Base-by-base conservation (phyloP, 2,329 filamentous ascomycete species). In the Scolecobasidium constrictum region DNA sequence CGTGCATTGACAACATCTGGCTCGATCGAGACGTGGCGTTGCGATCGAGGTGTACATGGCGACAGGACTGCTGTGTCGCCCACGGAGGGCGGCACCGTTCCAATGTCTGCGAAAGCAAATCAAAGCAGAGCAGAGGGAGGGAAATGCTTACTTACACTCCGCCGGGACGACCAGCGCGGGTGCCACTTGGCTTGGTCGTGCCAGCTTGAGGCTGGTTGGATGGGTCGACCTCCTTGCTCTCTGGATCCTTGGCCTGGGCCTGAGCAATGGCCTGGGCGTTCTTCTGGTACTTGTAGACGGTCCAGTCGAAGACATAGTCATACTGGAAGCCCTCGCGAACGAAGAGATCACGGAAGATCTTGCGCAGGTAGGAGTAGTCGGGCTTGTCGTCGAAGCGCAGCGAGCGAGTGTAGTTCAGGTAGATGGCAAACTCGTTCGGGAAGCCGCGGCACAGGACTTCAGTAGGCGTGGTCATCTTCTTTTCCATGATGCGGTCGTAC, bases 271-370 rank as follows among this genome's bases (percentile, higher is more conserved):
- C 87, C 69, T 93, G 86, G 43, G 88, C 88, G 56, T 95, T 96
- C 81, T 95, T 95, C 77, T 95, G 88, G 75, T 96, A 95, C 74
- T 96, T 96, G 79, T 95, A 96, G 58, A 96, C 92, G 47, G 92
- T 98, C 92, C 92, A 98, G 71, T 98, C 92, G 58, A 98, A 98
- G 56, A 98, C 92, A 57, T 98, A 96, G 68, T 98, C 92, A 66
- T 98, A 96, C 72, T 98, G 92, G 81, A 96, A 98, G 44, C 90
- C 92, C 67, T 96, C 92, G 49, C 92, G 87, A 53, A 98, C 92
- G 60, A 98, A 98, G 47, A 98, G 81, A 62, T 98, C 92, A 50
- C 92, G 88, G 86, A 98, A 98, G 70, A 98, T 96, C 82, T 96
- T 96, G 68, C 92, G 86, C 46, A 98, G 84, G 70, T 98, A 98